Evolutionary conservation across 2,329 filamentous ascomycete genomes (phyloP), one percentile per base, ranked within the genome.

Genomic region (Verticillium nonalfalfae): DNA sequence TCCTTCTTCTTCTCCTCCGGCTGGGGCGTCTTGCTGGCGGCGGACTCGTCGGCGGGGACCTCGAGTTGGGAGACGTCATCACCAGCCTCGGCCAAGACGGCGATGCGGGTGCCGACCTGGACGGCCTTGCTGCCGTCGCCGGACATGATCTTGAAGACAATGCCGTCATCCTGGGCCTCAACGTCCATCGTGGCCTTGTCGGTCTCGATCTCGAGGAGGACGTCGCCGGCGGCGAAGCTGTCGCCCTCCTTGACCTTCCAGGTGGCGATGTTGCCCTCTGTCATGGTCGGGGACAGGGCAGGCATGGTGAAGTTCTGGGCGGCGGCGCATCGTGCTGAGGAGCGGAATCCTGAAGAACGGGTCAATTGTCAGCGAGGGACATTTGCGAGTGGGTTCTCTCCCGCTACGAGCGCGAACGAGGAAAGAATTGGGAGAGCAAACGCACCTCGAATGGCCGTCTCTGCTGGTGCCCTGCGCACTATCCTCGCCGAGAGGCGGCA

Each of bases 111-210:
- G 66, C 92, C 92, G 60, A 96, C 91, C 74, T 90, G 83, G 39
- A 96, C 83, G 56, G 80, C 81, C 79, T 96, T 95, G 74, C 83
- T 83, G 60, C 91, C 91, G 71, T 93, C 89, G 54, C 79, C 79
- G 72, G 87, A 80, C 71, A 87, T 85, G 68, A 96, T 94, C 81
- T 95, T 96, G 72, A 93, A 87, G 75, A 96, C 78, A 68, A 94
- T 81, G 52, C 93, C 92, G 72, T 96, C 91, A 55, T 96, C 92
- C 78, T 95, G 92, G 50, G 92, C 92, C 80, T 96, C 93, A 33
- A 96, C 92, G 69, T 96, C 93, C 91, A 96, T 96, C 61, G 91
- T 91, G 61, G 92, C 92, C 82, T 96, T 96, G 76, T 96, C 92
- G 62, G 92, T 96, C 79, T 96, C 92, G 73, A 96, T 95, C 77